Conservation (phyloP, 2,329 filamentous ascomycete species). For the Verticillium tricorpus region DNA sequence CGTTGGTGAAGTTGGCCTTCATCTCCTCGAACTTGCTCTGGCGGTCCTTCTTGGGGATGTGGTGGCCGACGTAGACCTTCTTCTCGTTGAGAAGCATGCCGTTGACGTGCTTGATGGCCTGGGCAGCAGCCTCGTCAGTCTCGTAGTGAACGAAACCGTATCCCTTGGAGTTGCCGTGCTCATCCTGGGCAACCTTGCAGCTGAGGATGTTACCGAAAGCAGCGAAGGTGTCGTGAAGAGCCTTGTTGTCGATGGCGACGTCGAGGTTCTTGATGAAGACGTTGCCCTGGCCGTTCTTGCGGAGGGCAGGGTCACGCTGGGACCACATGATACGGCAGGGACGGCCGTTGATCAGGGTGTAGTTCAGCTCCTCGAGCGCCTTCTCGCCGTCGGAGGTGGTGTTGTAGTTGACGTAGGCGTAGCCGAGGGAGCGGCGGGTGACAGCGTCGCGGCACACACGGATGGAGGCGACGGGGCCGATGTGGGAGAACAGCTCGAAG, state of each 20-base stretch:
- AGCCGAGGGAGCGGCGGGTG: constrained; percentile 95
- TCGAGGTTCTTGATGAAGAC: constrained; percentile 99
- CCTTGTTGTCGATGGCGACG: constrained; percentile 99
- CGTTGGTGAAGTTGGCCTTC: constrained; percentile 99
- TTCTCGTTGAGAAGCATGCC: constrained; percentile 99
- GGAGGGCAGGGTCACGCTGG: constrained; percentile 95
- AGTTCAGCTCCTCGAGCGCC: constrained; percentile 98
- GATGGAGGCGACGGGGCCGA: constrained; percentile 97
- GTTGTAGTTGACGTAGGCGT: constrained; percentile 99
- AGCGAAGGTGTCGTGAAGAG: constrained; percentile 97
- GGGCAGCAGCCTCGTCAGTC: constrained; percentile 92
- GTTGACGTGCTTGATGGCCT: constrained; percentile 99
- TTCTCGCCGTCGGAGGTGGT: constrained; percentile 94
- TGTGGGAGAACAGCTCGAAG: constrained; percentile 99
- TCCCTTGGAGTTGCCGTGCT: constrained; percentile 93
- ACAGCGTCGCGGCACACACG: constrained; percentile 99
- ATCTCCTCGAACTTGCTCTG: constrained; percentile 99
- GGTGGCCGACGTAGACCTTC: constrained; percentile 99
- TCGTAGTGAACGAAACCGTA: constrained; percentile 99
- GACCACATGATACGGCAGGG: constrained; percentile 99
- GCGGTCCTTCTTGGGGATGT: constrained; percentile 99
- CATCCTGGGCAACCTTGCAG: constrained; percentile 99
- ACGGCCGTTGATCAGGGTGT: constrained; percentile 97
- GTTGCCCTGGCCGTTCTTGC: constrained; percentile 98
- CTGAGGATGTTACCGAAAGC: constrained; percentile 98